A percentile compares a stretch with the other conserved stretches of the same genome.
Conservation (phyloP, 2,329 filamentous ascomycete species). For the Monilinia aucupariae region DNA sequence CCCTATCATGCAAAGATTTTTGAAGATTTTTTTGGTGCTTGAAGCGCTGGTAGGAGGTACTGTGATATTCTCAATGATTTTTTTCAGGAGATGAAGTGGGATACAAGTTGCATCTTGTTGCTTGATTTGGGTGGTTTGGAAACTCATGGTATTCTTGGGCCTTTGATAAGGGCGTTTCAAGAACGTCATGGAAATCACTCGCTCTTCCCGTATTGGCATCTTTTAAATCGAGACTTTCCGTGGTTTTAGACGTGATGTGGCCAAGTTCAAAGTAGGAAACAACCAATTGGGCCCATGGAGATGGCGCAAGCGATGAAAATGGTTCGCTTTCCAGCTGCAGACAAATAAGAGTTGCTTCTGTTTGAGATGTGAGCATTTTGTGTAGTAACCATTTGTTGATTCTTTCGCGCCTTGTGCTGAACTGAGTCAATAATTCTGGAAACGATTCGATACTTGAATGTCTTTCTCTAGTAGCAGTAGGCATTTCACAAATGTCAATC, state of each 20-base stretch:
- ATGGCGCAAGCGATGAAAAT: constrained; percentile 22
- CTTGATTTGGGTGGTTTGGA: not conserved
- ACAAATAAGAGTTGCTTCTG: constrained; percentile 23
- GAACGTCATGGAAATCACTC: not conserved
- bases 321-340: constrained; percentile 20
- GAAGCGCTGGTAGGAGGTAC: no score
- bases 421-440: constrained; percentile 22
- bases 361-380: constrained; percentile 21
- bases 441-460: constrained; percentile 20
- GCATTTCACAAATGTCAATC: not conserved
- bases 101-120: not conserved
- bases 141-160: not conserved
- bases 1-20: not conserved
- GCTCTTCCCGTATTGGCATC: no score
- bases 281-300: constrained; percentile 28
- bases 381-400: constrained; percentile 28
- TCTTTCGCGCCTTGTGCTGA: constrained; percentile 24
- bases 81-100: not conserved
- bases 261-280: constrained; percentile 25
- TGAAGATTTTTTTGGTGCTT: no score
- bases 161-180: not conserved
- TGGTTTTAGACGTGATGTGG: not conserved
- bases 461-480: not conserved
- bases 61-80: not conserved
- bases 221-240: rapidly evolving